Evolutionary conservation across 495 filamentous ascomycete species (phyloP), one percentile per base, ranked within the genome.

Genomic region (Aspergillus kassunensis): DNA sequence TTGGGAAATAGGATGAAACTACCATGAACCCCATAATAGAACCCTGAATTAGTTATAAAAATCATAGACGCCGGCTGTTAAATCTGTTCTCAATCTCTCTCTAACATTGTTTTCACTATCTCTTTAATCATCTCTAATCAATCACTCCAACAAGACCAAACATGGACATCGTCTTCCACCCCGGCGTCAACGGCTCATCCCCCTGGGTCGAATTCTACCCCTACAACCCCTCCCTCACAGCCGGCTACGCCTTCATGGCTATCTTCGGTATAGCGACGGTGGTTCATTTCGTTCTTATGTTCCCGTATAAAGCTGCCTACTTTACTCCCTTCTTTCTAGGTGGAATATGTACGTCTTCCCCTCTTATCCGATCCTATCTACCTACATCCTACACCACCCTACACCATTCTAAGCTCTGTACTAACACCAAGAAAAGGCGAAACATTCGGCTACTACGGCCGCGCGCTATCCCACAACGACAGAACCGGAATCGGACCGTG

Each of bases 281-380:
- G 2, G 51, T 58, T 0, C 77, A 80, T 41, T 47, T 75, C 3
- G 51, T 77, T 12, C 55, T 72, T 44, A 73, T 73, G 44, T 67
- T 75, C 41, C 65, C 63, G 5, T 68, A 68, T 24, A 60, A 69
- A 9, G 66, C 74, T 5, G 76, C 74, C 67, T 84, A 81, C 60
- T 79, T 81, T 60, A 73, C 80, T 24, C 73, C 77, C 0, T 77
- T 85, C 27, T 47, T 78, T 23, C 50, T 84, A 20, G 80, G 82
- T n/a, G 79, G 77, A 23, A 54, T 80, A 24, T 77, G 81, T 84
- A 72, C 49, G 78, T 64, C 4, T 20, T 27, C 16, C 5, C 30
- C n/a, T 15, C 13, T 16, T 44, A 39, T 13, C 23, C 21, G 21
- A 21, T 24, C 24, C 10, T 27, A 44, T 6, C 18, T 27, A 36